Base-by-base conservation (phyloP, 2,329 filamentous ascomycete species). In the Alternaria brassicicola region DNA sequence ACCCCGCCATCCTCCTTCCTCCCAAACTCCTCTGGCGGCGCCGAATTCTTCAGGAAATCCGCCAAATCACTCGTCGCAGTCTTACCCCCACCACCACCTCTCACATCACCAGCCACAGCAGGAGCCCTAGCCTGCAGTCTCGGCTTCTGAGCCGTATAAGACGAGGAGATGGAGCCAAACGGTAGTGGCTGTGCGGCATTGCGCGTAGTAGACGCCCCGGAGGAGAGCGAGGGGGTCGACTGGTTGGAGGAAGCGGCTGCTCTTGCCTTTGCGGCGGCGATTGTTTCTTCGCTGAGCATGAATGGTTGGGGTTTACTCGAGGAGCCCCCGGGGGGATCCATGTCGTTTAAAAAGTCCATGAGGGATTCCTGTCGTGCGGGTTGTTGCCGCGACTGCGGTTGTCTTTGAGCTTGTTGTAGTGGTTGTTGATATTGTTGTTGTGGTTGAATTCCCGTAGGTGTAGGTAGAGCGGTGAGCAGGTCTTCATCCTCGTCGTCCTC, bases 261-360 rank as follows among this genome's bases (percentile, higher is more conserved):
- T 19, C 69, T 69, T 4, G 72, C 71, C 25, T 66, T 70, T n/a
- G 73, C 73, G 6, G 72, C 73, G 17, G 73, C 73, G 9, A 76
- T 70, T 0, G 69, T 70, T 31, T 75, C 72, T 8, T 64, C 61
- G 43, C 69, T 74, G 4, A 75, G 65, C 45, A 74, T 50, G 35
- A 78, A 73, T 0, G 77, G 75, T 48, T 76, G 64, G 3, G 76
- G 71, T 43, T 67, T 65, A 39, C 64, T 69, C 12, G 56, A 64
- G 5, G 67, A 55, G 19, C 19, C 10, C 7, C 36, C 36, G 4
- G 89, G 89, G 6, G 90, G 90, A 36, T 89, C 84, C 58, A 85
- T 88, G 74, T 86, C 91, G 59, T 84, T 85, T 38, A 93, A 75
- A 71, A 93, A 93, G 63, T 93, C 90, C 30, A 89, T 86, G 47